Evolutionary conservation across 169 alveolate species (phyloP).

Genomic region (Eimeria sp.): DNA sequence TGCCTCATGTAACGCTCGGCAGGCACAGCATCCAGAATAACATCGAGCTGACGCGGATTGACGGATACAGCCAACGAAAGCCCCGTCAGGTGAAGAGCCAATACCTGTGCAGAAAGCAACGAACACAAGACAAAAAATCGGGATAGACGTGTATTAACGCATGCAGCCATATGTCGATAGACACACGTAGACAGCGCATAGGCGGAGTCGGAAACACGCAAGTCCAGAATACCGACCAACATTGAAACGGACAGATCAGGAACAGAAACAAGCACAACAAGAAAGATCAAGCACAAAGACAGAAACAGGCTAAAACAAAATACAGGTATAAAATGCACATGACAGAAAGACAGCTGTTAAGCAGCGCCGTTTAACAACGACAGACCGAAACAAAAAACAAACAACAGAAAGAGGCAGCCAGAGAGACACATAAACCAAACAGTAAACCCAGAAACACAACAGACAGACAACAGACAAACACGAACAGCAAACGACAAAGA

Average conservation of each 20-base stretch:
- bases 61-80: slow-evolving; percentile 70
- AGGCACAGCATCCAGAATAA: slow-evolving; percentile 33
- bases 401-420: not conserved
- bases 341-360: too few species aligned
- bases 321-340: too few species aligned
- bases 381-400: too few species aligned
- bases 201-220: not conserved
- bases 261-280: not conserved
- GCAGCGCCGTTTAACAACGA: too few species aligned
- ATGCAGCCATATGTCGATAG: not conserved
- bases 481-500: too few species aligned
- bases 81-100: slow-evolving; percentile 79
- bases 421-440: not conserved
- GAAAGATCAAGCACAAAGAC: not conserved
- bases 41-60: slow-evolving; percentile 58
- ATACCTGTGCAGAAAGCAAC: not conserved
- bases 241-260: not conserved
- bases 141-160: not conserved
- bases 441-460: not conserved
- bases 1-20: slow-evolving; percentile 1
- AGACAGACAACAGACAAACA: not conserved
- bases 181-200: not conserved
- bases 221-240: not conserved
- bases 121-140: not conserved
- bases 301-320: too few species aligned